A percentile compares a stretch with the other conserved stretches of the same genome.
Conservation (phyloP, 75 land plant species). For the Cryptomeria japonica region DNA sequence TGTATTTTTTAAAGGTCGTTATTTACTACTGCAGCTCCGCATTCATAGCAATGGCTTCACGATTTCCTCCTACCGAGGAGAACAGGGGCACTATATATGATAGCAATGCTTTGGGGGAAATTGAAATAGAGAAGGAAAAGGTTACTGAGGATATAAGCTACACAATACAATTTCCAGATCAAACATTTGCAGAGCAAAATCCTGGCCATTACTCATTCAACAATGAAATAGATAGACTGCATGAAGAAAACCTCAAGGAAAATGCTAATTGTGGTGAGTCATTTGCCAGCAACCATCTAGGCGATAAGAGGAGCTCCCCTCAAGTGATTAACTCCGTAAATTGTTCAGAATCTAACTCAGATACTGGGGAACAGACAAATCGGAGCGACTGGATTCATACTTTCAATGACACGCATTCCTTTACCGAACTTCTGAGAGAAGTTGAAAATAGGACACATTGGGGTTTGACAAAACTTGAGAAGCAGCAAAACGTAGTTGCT, state of each 20-base stretch:
- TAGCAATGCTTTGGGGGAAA: conserved; percentile 6
- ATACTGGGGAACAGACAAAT: conserved; percentile 3
- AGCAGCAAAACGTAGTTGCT: background rate
- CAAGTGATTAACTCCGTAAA: background rate
- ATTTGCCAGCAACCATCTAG: conserved; percentile 2
- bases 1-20: background rate
- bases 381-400: background rate
- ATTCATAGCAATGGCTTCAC: conserved; percentile 82
- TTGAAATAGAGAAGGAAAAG: background rate
- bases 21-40: conserved; percentile 72
- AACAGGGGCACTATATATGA: background rate
- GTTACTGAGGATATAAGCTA: background rate
- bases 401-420: background rate
- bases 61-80: conserved; percentile 48
- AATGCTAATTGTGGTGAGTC: background rate
- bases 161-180: background rate
- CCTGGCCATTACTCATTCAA: background rate
- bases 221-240: background rate
- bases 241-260: conserved; percentile 5
- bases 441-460: conserved; percentile 7
- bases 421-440: conserved; percentile 3
- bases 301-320: background rate
- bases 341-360: conserved; percentile 8
- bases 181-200: background rate
- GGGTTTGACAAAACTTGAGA: background rate